A percentile compares a stretch with the other conserved stretches of the same genome.
These are phyloP conservation scores for Linum usitatissimum DNA, from an alignment of 345 rosid species.

Conservation along the genomic window DNA sequence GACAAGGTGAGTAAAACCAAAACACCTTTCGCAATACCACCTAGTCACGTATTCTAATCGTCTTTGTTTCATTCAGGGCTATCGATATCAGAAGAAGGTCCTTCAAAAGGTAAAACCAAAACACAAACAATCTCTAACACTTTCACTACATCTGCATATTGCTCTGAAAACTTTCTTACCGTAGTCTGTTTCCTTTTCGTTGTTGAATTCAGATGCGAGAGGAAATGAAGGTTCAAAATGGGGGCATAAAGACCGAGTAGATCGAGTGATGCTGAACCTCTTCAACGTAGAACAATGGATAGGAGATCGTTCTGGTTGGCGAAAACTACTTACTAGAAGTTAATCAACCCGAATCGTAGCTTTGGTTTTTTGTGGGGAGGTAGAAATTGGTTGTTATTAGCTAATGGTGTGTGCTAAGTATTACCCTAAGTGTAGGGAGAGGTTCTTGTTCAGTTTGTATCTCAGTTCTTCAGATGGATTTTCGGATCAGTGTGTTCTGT, in stretches of 20 bases:
- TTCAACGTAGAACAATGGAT: no score
- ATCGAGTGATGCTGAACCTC: neutral
- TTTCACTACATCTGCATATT: no score
- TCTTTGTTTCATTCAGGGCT: slow-evolving; percentile 8
- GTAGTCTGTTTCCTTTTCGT: neutral
- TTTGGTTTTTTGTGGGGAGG: no score
- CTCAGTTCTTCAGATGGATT: no score
- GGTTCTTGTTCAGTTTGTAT: no score
- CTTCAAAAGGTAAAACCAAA: neutral
- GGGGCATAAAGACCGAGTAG: neutral
- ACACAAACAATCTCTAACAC: neutral
- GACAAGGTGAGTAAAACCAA: slow-evolving; percentile 10
- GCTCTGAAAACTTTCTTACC: neutral
- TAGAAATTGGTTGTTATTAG: no score
- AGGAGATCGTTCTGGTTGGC: no score
- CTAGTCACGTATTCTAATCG: neutral
- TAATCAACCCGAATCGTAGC: no score
- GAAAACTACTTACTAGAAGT: no score
- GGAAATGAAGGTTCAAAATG: neutral
- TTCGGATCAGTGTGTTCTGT: no score
- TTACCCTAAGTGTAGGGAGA: no score
- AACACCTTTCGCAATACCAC: neutral
- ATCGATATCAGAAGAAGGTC: slow-evolving; percentile 3
- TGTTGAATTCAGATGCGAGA: neutral
- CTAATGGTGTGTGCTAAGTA: no score